A percentile compares a stretch with the other conserved stretches of the same genome.
Conservation (phyloP, 2,329 filamentous ascomycete species). For the Daldinia eschscholtzii region DNA sequence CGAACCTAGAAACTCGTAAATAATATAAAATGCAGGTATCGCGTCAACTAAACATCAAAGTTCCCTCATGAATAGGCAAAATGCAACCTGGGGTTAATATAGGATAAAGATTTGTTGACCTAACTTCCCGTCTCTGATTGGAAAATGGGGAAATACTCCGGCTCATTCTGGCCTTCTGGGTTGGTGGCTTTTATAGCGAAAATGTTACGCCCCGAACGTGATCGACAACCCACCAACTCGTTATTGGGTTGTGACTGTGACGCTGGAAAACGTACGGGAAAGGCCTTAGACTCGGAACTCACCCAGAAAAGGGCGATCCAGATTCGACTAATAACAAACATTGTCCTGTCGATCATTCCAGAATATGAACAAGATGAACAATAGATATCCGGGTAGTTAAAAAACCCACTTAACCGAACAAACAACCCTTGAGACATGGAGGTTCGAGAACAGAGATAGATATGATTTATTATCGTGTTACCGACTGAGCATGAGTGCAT, state of each 20-base stretch:
- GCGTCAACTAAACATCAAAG: constrained; percentile 27
- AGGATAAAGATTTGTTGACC: constrained; percentile 38
- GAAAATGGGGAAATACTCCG: constrained; percentile 27
- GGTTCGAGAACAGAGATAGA: constrained; percentile 30
- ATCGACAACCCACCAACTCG: constrained; percentile 26
- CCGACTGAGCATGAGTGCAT: constrained; percentile 13
- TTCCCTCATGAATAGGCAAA: constrained; percentile 41
- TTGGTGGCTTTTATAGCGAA: constrained; percentile 19
- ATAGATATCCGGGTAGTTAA: constrained; percentile 15
- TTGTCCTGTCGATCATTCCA: constrained; percentile 28
- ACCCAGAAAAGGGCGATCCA: constrained; percentile 29
- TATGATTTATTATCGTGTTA: constrained; percentile 10
- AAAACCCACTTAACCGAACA: constrained; percentile 30
- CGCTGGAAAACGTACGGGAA: constrained; percentile 27
- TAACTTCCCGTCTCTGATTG: constrained; percentile 33
- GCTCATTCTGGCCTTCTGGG: constrained; percentile 28
- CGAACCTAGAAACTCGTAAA: neutral
- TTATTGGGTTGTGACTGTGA: constrained; percentile 27
- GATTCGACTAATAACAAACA: constrained; percentile 24
- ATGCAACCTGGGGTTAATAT: constrained; percentile 41
- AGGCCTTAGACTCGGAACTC: constrained; percentile 25
- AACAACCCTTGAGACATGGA: constrained; percentile 20
- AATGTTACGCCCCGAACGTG: constrained; percentile 34
- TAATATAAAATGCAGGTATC: constrained; percentile 10
- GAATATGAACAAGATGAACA: constrained; percentile 27